Conservation (phyloP, 495 filamentous ascomycete genomes). For the Penicillium ochrochloron region DNA sequence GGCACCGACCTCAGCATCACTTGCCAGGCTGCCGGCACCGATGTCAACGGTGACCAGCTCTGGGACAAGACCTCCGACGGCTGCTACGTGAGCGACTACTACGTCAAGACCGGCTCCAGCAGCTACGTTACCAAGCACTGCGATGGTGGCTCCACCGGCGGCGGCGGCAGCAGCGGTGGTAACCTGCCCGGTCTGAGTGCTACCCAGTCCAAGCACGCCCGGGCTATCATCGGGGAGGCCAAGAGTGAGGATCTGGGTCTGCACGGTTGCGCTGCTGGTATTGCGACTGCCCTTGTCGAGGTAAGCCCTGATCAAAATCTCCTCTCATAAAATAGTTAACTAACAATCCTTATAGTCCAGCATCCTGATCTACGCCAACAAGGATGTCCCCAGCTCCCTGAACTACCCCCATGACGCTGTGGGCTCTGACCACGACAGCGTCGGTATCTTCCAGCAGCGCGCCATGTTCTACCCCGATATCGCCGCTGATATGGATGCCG, state of each 20-base stretch:
- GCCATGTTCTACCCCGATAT: conserved; percentile 23
- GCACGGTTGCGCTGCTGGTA: conserved; percentile 27
- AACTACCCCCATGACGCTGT: conserved; percentile 26
- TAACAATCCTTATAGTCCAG: conserved; percentile 12
- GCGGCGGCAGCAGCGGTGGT: conserved; percentile 10
- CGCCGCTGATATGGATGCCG: conserved; percentile 28
- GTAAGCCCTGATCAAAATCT: conserved; percentile 2
- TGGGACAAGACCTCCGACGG: conserved; percentile 28
- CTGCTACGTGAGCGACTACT: conserved; percentile 28
- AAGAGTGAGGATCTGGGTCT: conserved; percentile 22
- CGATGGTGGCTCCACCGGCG: neutral
- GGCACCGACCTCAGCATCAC: conserved; percentile 18
- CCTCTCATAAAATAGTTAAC: neutral
- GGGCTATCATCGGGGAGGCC: conserved; percentile 23
- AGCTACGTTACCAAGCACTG: conserved; percentile 5
- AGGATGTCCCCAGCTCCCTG: conserved; percentile 18
- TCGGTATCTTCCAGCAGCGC: conserved; percentile 30
- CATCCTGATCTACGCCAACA: conserved; percentile 24
- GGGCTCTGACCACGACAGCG: conserved; percentile 25
- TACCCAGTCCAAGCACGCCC: conserved; percentile 25
- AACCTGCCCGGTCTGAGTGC: conserved; percentile 22
- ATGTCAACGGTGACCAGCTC: conserved; percentile 20
- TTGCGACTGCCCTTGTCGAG: conserved; percentile 27
- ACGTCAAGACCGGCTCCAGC: conserved; percentile 15
- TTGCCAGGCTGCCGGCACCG: conserved; percentile 23